Evolutionary conservation across 805 yeast genomes (phyloP), one percentile per base, ranked within the genome.

Genomic region (Diddensiella caesifluorescens): DNA sequence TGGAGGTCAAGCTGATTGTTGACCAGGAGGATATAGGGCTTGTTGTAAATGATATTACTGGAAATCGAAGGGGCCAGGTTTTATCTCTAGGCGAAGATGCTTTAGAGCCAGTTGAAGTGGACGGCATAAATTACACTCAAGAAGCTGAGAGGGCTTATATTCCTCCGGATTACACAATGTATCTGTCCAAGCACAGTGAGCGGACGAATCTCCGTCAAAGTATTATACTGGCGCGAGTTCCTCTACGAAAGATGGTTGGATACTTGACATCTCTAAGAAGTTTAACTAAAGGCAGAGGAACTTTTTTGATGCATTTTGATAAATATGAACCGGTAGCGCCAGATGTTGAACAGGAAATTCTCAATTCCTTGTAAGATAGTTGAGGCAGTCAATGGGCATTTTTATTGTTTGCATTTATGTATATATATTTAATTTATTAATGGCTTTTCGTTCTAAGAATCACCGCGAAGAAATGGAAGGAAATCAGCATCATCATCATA

Each of bases 201-300:
- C 75, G 85, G 62, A 35, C 48, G 41, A 48, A 53, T 44, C 41
- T 53, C 42, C 39, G 40, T 37, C 56, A 47, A 49, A 56, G 50
- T 19, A 63, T 73, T 5, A 75, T 92, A 25, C 67, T 67, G n/a
- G 95, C 96, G 0, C 75, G 73, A 38, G 89, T 88, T 0, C 97
- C 98, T 3, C 67, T 92, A 56, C 73, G 80, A 46, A 94, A 83
- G 47, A 88, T 92, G 95, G 75, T 88, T 36, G 95, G 97, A 0
- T 92, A 92, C 59, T 70, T 87, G 45, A 77, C 80, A 7, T 76
- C 75, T 47, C 65, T 92, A 35, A 66, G 97, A 53, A 80, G 92
- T 27, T 65, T 88, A 52, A 89, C 97, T 0, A 88, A 87, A 56
- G 98, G 98, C 1, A 71, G 95, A 32, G 95, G 89, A 2, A 74